Base-by-base conservation (phyloP, 1,284 basidiomycete species). In the Coriolopsis trogii region DNA sequence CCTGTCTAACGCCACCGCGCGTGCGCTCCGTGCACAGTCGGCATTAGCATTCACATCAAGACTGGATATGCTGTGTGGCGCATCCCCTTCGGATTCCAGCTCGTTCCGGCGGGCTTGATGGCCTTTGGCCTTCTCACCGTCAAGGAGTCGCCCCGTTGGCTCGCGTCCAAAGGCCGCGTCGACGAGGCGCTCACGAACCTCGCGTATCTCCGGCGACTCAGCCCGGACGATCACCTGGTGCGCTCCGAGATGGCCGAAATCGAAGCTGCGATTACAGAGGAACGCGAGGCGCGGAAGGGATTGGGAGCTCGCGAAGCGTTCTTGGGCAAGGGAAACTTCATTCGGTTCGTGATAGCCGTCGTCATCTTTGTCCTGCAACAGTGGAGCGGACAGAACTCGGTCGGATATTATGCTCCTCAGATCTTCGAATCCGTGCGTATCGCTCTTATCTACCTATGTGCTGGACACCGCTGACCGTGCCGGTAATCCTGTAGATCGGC, bases 61-160 rank as follows among this genome's bases (percentile, higher is more conserved):
- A 63, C 68, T 1, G 77, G 79, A 9, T 66, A 76, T 0, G 71
- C 72, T 15, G 72, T 90, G 7, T 91, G 89, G 89, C 75, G 81
- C 41, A 80, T 91, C 46, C 87, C 88, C 0, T 89, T 91, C 61
- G 88, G 83, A 23, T 72, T 91, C 60, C 89, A 91, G 62, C 75
- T 91, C 24, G 82, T 91, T 5, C 90, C 89, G 4, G 86, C 85
- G 3, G 89, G 89, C 6, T 78, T 93, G 63, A 88, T 93, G 87
- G 73, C 76, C 13, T 41, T 89, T 20, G 87, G 89, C 16, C 75
- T 93, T 12, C 68, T 92, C 15, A 85, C 90, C 8, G 78, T 91
- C 47, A 82, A 77, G 49, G 74, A 77, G 58, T 75, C 72, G 4
- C 76, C 73, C 1, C 62, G 66, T 21, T 65, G 63, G 66, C 65